A percentile compares a stretch with the other conserved stretches of the same genome.
phyloP scores from a whole-genome alignment of 371 early-diverging fungal species.

The Fennellomyces sp. region DNA sequence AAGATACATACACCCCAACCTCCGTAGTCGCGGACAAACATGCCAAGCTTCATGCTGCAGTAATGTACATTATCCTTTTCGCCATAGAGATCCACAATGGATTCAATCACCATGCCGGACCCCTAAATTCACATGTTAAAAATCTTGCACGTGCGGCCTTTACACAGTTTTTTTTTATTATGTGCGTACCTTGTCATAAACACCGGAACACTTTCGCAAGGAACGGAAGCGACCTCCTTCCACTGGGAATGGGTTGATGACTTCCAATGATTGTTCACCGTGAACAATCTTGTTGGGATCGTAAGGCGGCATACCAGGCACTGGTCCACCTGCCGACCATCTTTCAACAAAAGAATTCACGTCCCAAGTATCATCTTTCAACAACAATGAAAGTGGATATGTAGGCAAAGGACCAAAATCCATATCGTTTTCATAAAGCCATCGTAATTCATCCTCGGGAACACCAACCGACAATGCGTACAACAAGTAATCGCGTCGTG shows the following conservation, averaged over 20 bases:
- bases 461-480: constrained; percentile 74
- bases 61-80: constrained; percentile 53
- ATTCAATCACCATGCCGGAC: constrained; percentile 73
- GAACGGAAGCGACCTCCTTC: constrained; percentile 58
- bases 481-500: constrained; percentile 67
- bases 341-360: constrained; percentile 61
- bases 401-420: constrained; percentile 65
- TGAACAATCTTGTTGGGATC: constrained; percentile 73
- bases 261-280: constrained; percentile 72
- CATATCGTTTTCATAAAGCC: constrained; percentile 67
- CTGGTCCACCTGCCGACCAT: constrained; percentile 28
- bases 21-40: constrained; percentile 60
- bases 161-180: neutral
- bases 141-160: no score
- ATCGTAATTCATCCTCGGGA: constrained; percentile 59
- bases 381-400: constrained; percentile 63
- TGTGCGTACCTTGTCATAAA: constrained; percentile 55
- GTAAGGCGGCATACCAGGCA: constrained; percentile 67
- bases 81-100: constrained; percentile 54
- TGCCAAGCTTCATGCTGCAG: constrained; percentile 42
- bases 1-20: constrained; percentile 52
- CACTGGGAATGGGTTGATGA: constrained; percentile 59
- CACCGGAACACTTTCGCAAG: constrained; percentile 45
- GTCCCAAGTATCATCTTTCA: constrained; percentile 59
- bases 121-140: constrained; percentile 22